Evolutionary conservation across 352 stramenopile genomes (phyloP).

Genomic region (Phytophthora hibernalis): DNA sequence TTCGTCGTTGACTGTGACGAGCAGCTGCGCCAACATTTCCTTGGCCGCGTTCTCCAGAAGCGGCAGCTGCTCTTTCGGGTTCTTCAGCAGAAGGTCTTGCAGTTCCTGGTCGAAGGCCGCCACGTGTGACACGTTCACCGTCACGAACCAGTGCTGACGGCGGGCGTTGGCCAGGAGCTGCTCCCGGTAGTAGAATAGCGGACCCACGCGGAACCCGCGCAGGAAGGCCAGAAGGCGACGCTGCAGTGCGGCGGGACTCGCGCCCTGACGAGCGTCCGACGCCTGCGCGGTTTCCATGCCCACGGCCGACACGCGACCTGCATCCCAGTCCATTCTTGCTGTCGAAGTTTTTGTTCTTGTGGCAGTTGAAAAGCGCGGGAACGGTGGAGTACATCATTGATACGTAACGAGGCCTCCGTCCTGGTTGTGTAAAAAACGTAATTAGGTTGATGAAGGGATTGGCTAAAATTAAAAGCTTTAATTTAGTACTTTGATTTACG

Average conservation of each 20-base stretch:
- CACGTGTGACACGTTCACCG: constrained; percentile 86
- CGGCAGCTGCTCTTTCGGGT: constrained; percentile 84
- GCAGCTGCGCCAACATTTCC: constrained; percentile 72
- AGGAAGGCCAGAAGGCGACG: constrained; percentile 83
- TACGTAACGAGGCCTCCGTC: background rate
- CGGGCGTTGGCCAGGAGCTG: constrained; percentile 89
- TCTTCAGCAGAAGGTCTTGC: constrained; percentile 86
- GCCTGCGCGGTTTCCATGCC: constrained; percentile 76
- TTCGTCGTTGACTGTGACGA: constrained; percentile 51
- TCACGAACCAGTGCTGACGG: constrained; percentile 76
- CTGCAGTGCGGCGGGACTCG: constrained; percentile 68
- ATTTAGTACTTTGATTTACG: too few species aligned
- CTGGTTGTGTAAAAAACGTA: background rate
- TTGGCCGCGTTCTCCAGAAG: constrained; percentile 89
- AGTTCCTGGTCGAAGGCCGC: constrained; percentile 89
- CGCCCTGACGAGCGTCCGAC: constrained; percentile 55
- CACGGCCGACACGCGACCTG: constrained; percentile 78
- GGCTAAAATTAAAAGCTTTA: too few species aligned
- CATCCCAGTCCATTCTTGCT: constrained; percentile 81
- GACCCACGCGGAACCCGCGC: constrained; percentile 86
- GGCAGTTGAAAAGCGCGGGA: constrained; percentile 15
- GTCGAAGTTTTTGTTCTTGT: background rate
- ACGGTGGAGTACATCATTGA: background rate
- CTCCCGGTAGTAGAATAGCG: constrained; percentile 91
- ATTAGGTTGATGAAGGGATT: background rate